Conservation (phyloP, 345 rosid species). For the Noccaea bulbosa region DNA sequence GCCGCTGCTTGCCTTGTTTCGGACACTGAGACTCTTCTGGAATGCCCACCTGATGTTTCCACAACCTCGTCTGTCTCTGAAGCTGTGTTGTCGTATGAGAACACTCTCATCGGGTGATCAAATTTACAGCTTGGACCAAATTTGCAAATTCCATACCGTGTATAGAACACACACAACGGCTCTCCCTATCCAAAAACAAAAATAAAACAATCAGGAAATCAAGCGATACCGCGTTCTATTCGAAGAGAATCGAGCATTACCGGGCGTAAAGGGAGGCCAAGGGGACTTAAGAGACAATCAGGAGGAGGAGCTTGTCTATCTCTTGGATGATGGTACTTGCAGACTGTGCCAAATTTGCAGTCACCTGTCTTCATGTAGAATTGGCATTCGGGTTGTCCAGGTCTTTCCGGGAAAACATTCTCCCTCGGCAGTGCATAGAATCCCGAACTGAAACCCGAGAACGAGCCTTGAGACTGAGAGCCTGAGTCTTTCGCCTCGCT, state of each 20-base stretch:
- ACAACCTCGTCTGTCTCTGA: conserved; percentile 77
- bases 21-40: conserved; percentile 69
- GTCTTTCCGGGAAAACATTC: conserved; percentile 94
- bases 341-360: conserved; percentile 96
- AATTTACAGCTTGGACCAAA: conserved; percentile 99
- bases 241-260: conserved; percentile 55
- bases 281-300: conserved; percentile 81
- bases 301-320: conserved; percentile 91
- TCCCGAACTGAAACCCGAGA: conserved; percentile 62
- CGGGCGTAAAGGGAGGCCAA: conserved; percentile 93
- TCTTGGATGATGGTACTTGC: conserved; percentile 96
- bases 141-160: conserved; percentile 97
- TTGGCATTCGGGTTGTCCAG: conserved; percentile 92
- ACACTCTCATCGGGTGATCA: conserved; percentile 93
- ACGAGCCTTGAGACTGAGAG: conserved; percentile 66
- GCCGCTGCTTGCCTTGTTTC: conserved; percentile 83
- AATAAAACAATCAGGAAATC: neutral
- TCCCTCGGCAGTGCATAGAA: conserved; percentile 82
- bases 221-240: neutral
- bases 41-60: conserved; percentile 61
- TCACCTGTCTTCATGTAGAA: conserved; percentile 99
- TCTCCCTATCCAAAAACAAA: conserved; percentile 65
- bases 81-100: conserved; percentile 54
- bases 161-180: conserved; percentile 88
- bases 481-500: conserved; percentile 59